Evolutionary conservation across 805 yeast species (phyloP), one percentile per base, ranked within the genome.

Genomic region (Hanseniaspora singularis): DNA sequence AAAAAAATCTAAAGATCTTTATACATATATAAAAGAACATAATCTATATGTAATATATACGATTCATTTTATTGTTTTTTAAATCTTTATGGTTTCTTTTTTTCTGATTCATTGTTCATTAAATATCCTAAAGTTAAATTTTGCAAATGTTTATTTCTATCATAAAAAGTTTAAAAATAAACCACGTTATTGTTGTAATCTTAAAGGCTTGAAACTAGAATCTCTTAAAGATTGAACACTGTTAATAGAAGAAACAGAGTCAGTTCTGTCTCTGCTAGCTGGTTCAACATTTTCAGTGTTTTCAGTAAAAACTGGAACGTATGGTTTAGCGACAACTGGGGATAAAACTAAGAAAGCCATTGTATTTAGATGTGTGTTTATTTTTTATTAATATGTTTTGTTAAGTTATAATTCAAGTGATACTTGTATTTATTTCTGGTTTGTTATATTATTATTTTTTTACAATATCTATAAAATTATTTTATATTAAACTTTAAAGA

Each of bases 321-420:
- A 46, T 26, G 49, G 37, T 46, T 39, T 23, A 23, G 37, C 36
- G n/a, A 40, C 27, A 18, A 34, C 49, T 27, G 49, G 45, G 34
- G 33, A 33, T 34, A 46, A 23, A 20, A 40, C 39, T 46, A 46
- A 46, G 32, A 33, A 46, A 45, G 38, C 45, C 49, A 46, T 45
- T 45, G n/a, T 23, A 38, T 18, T 38, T 28, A 22, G 4, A 2
- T 14, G 27, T 32, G 28, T 41, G 4, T 12, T 30, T 41, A 9
- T 22, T 16, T 31, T 23, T 40, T 28, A 16, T 39, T 30, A 7
- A 9, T 22, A 31, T 15, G 7, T 16, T 26, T 38, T 22, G 33
- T 14, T 19, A 14, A 9, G 20, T 24, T 27, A 11, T 7, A n/a
- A n/a, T n/a, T n/a, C n/a, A n/a, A n/a, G n/a, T n/a, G 19, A 6